These are phyloP conservation scores for Adansonia rubrostipa DNA, from an alignment of 441 rosid species.

Conservation along the genomic window DNA sequence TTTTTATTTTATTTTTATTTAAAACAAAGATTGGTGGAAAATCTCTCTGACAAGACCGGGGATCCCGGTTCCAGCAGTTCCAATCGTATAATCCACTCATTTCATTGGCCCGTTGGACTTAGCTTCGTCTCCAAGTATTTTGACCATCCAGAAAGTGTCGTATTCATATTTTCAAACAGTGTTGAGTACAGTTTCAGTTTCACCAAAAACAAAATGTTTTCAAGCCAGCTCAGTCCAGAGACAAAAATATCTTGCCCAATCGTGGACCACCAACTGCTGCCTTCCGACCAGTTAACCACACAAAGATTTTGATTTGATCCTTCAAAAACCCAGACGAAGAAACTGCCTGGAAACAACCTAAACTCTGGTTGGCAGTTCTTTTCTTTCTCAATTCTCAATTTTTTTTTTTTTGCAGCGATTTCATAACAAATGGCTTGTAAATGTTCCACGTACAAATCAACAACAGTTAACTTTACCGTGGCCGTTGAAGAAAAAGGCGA, in stretches of 20 bases:
- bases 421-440: slow-evolving; percentile 13
- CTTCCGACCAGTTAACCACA: background rate
- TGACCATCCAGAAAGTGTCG: slow-evolving; percentile 12
- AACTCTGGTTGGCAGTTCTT: slow-evolving; percentile 24
- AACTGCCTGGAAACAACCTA: slow-evolving; percentile 30
- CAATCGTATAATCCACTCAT: background rate
- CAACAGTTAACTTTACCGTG: slow-evolving; percentile 12
- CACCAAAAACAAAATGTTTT: background rate
- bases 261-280: slow-evolving; percentile 22
- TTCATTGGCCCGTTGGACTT: slow-evolving; percentile 25
- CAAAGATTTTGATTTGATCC: background rate
- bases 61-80: background rate
- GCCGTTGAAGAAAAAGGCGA: slow-evolving; percentile 31
- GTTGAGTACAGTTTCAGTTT: background rate
- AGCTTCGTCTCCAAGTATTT: slow-evolving; percentile 42
- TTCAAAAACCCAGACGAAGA: slow-evolving; percentile 1
- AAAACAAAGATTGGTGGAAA: background rate
- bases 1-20: too few species aligned
- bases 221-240: background rate
- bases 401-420: background rate
- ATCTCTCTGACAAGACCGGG: background rate
- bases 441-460: background rate
- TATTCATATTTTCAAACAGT: slow-evolving; percentile 18
- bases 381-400: background rate
- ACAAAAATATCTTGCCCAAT: slow-evolving; percentile 1